phyloP scores from a whole-genome alignment of 768 basidiomycete genomes.

The Wakefieldia striispora region DNA sequence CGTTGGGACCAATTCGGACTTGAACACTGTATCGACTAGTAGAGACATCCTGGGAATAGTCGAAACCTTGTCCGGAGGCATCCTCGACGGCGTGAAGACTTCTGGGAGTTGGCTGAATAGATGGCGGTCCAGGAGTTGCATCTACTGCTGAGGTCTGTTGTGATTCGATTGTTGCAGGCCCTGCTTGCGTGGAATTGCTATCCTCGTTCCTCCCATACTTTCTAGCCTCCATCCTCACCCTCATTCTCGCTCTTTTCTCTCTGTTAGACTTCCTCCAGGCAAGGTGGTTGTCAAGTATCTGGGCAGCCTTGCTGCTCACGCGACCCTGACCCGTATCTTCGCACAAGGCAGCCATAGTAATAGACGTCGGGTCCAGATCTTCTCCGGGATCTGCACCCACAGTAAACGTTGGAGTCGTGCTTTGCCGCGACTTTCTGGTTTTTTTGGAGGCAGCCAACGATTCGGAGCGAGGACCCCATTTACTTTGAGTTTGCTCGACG shows the following conservation, averaged over 20 bases:
- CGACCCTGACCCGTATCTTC: constrained; percentile 77
- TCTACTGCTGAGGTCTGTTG: constrained; percentile 6
- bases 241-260: constrained; percentile 66
- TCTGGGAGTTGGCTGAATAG: constrained; percentile 17
- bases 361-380: constrained; percentile 74
- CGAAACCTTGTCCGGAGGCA: constrained; percentile 59
- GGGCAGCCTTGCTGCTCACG: constrained; percentile 71
- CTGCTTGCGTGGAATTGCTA: constrained; percentile 30
- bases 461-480: constrained; percentile 19
- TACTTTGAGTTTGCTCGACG: constrained; percentile 14
- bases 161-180: constrained; percentile 7
- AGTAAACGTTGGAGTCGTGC: constrained; percentile 56
- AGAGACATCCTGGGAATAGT: constrained; percentile 62
- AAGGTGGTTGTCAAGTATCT: constrained; percentile 68
- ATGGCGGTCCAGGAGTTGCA: constrained; percentile 6
- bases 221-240: constrained; percentile 61
- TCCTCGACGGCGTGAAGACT: constrained; percentile 31
- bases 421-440: constrained; percentile 37
- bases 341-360: constrained; percentile 83
- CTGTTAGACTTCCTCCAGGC: constrained; percentile 69
- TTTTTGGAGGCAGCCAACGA: constrained; percentile 31
- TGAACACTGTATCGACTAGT: constrained; percentile 80
- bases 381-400: constrained; percentile 66
- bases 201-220: constrained; percentile 68
- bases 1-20: constrained; percentile 83